A percentile compares a stretch with the other conserved stretches of the same genome.
These are phyloP conservation scores for Ceriops tagal DNA, from an alignment of 345 rosid genomes.

Conservation along the genomic window DNA sequence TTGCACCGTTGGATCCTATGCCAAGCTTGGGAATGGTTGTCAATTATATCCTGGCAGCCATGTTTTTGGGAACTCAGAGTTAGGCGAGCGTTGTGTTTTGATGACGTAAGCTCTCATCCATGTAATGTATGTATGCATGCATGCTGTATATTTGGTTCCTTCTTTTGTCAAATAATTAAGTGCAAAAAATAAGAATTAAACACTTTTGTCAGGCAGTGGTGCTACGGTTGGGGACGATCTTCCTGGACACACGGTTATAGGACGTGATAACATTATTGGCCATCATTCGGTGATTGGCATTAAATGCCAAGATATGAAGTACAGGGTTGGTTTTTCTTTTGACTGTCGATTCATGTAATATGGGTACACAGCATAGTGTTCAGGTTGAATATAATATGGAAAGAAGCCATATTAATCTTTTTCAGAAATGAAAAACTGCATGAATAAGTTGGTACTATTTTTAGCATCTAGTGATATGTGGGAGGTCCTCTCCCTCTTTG, in stretches of 20 bases:
- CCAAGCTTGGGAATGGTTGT: constrained; percentile 71
- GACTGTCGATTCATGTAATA: not conserved
- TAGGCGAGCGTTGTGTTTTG: constrained; percentile 69
- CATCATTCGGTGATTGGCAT: constrained; percentile 79
- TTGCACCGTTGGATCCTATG: constrained; percentile 80
- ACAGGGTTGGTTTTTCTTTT: constrained; percentile 48
- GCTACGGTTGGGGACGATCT: constrained; percentile 88
- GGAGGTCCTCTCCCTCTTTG: no score
- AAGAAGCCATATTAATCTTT: no score
- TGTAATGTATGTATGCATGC: constrained; percentile 6
- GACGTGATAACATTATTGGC: constrained; percentile 65
- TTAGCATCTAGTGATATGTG: no score
- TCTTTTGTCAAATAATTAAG: no score
- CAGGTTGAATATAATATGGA: no score
- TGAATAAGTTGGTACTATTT: no score
- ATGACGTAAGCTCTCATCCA: constrained; percentile 62
- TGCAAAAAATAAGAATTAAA: not conserved
- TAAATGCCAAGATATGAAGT: constrained; percentile 93
- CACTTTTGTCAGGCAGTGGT: constrained; percentile 64
- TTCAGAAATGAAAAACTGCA: no score
- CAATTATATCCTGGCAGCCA: constrained; percentile 69
- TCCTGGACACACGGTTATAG: constrained; percentile 67
- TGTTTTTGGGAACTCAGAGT: constrained; percentile 66
- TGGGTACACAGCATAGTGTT: not conserved
- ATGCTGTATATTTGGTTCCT: not conserved